Evolutionary conservation across 495 filamentous ascomycete genomes (phyloP).

Genomic region (Rusavskia elegans): DNA sequence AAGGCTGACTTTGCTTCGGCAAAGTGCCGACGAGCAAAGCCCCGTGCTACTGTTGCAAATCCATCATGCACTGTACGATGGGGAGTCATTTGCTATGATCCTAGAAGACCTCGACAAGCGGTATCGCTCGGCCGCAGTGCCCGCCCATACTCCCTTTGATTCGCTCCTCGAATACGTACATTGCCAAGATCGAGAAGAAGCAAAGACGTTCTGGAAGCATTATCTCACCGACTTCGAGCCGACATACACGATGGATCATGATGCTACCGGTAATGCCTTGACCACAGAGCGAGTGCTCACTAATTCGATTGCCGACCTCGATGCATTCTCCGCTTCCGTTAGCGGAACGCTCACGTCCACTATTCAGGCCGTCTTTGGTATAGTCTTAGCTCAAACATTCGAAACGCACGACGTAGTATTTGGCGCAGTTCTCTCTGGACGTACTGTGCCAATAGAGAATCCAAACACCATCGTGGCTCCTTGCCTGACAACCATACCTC

Average conservation of each 20-base stretch:
- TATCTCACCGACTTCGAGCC: conserved; percentile 31
- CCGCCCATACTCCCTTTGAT: conserved; percentile 16
- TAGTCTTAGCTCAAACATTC: conserved; percentile 24
- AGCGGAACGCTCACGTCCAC: conserved; percentile 21
- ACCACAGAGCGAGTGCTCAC: conserved; percentile 12
- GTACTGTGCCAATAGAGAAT: conserved; percentile 31
- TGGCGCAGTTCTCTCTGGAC: conserved; percentile 29
- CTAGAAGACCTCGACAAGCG: conserved; percentile 34
- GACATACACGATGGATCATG: conserved; percentile 15
- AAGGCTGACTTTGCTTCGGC: conserved; percentile 10
- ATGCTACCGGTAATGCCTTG: background rate
- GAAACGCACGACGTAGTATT: conserved; percentile 24
- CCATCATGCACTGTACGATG: conserved; percentile 74
- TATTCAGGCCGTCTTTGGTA: conserved; percentile 27
- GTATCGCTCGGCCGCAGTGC: conserved; percentile 16
- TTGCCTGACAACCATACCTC: conserved; percentile 76
- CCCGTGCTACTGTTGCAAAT: conserved; percentile 19
- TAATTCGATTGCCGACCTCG: conserved; percentile 15
- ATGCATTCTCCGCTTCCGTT: conserved; percentile 16
- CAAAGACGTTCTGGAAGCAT: conserved; percentile 50
- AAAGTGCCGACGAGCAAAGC: conserved; percentile 3
- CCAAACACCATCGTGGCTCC: conserved; percentile 63
- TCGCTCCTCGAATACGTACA: conserved; percentile 27
- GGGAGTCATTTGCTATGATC: conserved; percentile 54
- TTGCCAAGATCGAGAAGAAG: conserved; percentile 31